Evolutionary conservation across 257 asterid genomes (phyloP), one percentile per base, ranked within the genome.

Genomic region (Nicotiana otophora): DNA sequence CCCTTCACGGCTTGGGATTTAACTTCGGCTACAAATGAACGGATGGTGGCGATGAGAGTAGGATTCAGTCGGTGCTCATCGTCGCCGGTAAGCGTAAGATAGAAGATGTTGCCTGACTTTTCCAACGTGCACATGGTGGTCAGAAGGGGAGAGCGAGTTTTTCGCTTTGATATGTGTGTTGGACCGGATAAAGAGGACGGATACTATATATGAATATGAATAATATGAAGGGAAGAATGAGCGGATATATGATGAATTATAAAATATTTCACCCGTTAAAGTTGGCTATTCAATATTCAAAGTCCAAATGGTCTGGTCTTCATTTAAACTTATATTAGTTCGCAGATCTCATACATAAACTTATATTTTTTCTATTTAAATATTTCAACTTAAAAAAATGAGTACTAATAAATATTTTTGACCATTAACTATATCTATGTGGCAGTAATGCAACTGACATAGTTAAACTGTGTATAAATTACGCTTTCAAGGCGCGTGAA

Each of bases 61-160:
- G 97, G 97, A 85, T 84, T 90, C 1, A 94, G 63, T 15, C 97
- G 94, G 88, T 94, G 98, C 84, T 93, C 97, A 39, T 90, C 91
- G 42, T 80, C 86, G 80, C 93, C 97, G 58, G 86, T 93, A 51
- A 94, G 81, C 30, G 93, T 94, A 61, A 94, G 90, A 77, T 88
- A 80, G 90, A 94, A 92, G 34, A 93, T 54, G 23, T 78, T 60
- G 83, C 93, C 97, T 61, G 92, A 89, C 85, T 90, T 92, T 90
- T 92, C 95, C 84, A 94, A 83, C 63, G 97, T 89, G 87, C 97
- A 93, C 98, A 94, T 94, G 80, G 55, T 85, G 84, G 33, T 75
- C 1, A 15, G 16, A 9, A 0, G 6, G 15, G 31, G 6, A 5
- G 42, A 69, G 39, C n/a, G 54, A n/a, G 39, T 39, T 5, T 19